These are phyloP conservation scores for Cinchona pubescens DNA, from an alignment of 257 asterid species.

Conservation along the genomic window DNA sequence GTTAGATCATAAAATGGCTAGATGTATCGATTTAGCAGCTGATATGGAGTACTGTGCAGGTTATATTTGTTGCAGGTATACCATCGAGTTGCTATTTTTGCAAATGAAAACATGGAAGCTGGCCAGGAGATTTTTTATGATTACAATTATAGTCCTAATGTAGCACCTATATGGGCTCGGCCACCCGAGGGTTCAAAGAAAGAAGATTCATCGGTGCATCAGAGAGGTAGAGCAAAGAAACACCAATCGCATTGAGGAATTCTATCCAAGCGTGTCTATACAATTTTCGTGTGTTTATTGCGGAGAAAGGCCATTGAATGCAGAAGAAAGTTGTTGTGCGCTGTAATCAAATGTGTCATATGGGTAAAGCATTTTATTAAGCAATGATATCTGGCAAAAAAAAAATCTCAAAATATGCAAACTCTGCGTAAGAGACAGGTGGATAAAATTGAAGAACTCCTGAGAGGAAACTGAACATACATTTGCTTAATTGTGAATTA, in stretches of 20 bases:
- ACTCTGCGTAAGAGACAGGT: not conserved
- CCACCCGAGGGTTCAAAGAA: slow-evolving; percentile 63
- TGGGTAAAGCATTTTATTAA: not conserved
- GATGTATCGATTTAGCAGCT: slow-evolving; percentile 9
- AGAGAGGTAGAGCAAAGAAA: slow-evolving; percentile 75
- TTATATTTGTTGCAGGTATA: slow-evolving; percentile 89
- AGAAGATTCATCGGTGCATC: slow-evolving; percentile 51
- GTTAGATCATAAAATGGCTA: slow-evolving; percentile 57
- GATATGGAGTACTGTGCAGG: slow-evolving; percentile 38
- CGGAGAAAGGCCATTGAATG: not conserved
- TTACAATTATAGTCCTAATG: slow-evolving; percentile 86
- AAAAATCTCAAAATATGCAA: not conserved
- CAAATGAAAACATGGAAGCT: slow-evolving; percentile 76
- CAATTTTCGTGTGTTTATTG: not conserved
- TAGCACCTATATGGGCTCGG: slow-evolving; percentile 91
- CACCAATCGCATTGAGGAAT: slow-evolving; percentile 69
- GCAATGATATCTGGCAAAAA: not conserved
- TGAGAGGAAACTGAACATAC: no score
- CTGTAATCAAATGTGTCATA: not conserved
- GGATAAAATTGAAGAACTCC: no score
- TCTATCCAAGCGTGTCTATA: not conserved
- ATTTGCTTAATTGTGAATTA: no score
- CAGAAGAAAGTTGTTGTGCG: not conserved
- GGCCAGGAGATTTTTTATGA: slow-evolving; percentile 91
- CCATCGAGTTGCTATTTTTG: slow-evolving; percentile 96